Conservation (phyloP, 192 early-diverging fungal genomes). For the Cetraspora pellucida region DNA sequence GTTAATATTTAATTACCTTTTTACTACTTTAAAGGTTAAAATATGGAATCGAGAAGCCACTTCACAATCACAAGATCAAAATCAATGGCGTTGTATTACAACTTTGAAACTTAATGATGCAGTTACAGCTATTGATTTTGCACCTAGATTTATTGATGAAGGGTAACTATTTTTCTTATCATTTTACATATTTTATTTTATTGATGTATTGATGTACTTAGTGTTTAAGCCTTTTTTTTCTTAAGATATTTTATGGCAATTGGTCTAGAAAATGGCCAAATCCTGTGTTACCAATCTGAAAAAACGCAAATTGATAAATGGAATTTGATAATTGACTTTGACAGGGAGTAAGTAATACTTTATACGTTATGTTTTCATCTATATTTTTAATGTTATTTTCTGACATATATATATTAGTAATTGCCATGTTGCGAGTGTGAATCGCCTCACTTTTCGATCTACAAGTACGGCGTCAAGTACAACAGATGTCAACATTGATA, state of each 20-base stretch:
- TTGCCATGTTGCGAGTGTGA: conserved; percentile 37
- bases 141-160: conserved; percentile 45
- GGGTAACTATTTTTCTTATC: conserved; percentile 35
- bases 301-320: conserved; percentile 36
- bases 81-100: conserved; percentile 49
- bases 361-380: background rate
- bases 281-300: conserved; percentile 57
- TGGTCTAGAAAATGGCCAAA: conserved; percentile 81
- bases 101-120: conserved; percentile 77
- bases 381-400: background rate
- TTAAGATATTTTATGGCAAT: conserved; percentile 70
- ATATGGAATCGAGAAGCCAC: conserved; percentile 60
- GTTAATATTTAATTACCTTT: background rate
- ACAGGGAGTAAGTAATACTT: conserved; percentile 46
- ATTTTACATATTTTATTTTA: conserved; percentile 8
- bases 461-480: background rate
- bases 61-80: background rate
- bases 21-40: conserved; percentile 54
- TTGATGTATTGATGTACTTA: conserved; percentile 21
- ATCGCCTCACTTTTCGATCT: conserved; percentile 22
- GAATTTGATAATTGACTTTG: conserved; percentile 44
- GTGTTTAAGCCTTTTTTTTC: too few relatives aligned
- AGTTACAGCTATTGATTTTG: conserved; percentile 86
- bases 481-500: background rate
- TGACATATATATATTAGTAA: conserved; percentile 16